Percentiles rank a stretch among this genome's conserved stretches.
Evolutionary conservation across 805 yeast species (phyloP).

Genomic region (Hanseniaspora taiwanica): DNA sequence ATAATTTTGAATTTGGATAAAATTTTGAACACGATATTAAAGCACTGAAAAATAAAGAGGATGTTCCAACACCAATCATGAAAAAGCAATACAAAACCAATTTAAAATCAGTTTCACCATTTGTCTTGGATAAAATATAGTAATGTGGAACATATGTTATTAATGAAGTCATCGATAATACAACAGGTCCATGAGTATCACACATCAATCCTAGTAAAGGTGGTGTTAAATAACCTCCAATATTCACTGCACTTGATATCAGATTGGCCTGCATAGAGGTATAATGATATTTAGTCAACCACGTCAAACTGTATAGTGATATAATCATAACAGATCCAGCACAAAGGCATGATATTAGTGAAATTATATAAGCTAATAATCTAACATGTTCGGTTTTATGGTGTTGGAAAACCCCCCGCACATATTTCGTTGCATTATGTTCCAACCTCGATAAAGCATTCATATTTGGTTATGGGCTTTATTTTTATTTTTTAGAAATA

Average conservation of each 20-base stretch:
- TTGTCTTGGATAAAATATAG: conserved; percentile 20
- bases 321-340: conserved; percentile 77
- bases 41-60: conserved; percentile 58
- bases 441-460: conserved; percentile 16
- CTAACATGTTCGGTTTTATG: conserved; percentile 30
- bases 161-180: conserved; percentile 49
- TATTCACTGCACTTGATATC: conserved; percentile 57
- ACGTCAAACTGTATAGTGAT: conserved; percentile 62
- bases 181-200: conserved; percentile 74
- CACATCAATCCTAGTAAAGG: conserved; percentile 75
- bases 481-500: neutral
- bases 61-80: conserved; percentile 58
- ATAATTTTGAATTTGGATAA: conserved; percentile 61
- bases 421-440: conserved; percentile 29
- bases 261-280: conserved; percentile 57
- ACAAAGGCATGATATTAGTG: conserved; percentile 53
- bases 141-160: conserved; percentile 60
- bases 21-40: conserved; percentile 73
- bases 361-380: conserved; percentile 40
- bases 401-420: conserved; percentile 30
- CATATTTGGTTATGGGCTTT: conserved; percentile 8
- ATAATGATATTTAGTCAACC: conserved; percentile 45
- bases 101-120: conserved; percentile 18
- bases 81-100: conserved; percentile 38
- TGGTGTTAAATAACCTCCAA: conserved; percentile 76